Evolutionary conservation across 495 filamentous ascomycete species (phyloP), one percentile per base, ranked within the genome.

Genomic region (Lepraria neglecta): DNA sequence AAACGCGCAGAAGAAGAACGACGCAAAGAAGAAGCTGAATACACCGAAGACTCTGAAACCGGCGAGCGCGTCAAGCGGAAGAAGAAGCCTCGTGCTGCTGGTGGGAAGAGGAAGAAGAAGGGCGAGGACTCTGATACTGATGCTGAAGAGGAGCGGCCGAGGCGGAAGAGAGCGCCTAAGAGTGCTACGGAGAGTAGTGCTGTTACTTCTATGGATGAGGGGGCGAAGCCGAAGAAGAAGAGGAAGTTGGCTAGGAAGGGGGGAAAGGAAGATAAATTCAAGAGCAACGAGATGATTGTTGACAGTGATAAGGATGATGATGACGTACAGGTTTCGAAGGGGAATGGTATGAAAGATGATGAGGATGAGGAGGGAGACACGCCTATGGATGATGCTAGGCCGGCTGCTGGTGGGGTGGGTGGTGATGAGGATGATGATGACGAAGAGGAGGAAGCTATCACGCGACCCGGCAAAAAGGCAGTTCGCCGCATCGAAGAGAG

Each of bases 251-350:
- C 81, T 65, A 79, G 80, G 62, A 73, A 77, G 38, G 65, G 64
- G 19, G 71, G 65, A 19, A 73, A 68, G 28, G 67, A 69, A 4
- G 70, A 64, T 48, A 91, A 92, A 68, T 94, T 81, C 73, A 95
- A 95, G 79, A 88, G 84, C 58, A 84, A 77, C 43, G 90, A 95
- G 71, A 80, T 88, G 60, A 84, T 95, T 31, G 86, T 88, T 42
- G 88, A 91, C 56, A 88, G 85, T 58, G 86, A 87, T 58, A 78
- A 79, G 14, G 81, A 84, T 46, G 82, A 79, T 33, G 82, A 75
- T 11, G 82, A 76, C 11, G 74, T 69, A 19, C 65, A 40, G 1
- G 69, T 67, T 7, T 64, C 71, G 11, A 74, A 78, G 3, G 78
- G 70, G 12, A 72, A 76, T 12, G 77, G 21, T 11, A 30, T 33